Conservation (phyloP, 306 rosid species). For the Corylus heterophylla region DNA sequence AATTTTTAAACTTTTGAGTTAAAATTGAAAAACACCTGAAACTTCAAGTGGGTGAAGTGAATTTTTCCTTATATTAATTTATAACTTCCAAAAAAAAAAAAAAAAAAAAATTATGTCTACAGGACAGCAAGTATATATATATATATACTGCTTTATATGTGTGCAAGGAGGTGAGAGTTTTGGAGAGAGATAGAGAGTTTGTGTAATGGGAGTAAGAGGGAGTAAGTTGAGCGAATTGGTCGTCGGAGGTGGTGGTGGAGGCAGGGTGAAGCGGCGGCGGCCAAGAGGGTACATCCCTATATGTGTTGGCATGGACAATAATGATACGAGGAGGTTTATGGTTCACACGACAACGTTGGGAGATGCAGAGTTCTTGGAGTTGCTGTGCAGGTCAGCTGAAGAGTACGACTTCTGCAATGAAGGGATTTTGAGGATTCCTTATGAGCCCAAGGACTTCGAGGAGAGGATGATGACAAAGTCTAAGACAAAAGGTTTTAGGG, state of each 20-base stretch:
- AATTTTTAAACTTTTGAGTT: too few species aligned
- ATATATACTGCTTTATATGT: slow-evolving; percentile 7
- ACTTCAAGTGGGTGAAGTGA: too few species aligned
- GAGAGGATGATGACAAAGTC: slow-evolving; percentile 38
- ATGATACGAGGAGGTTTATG: slow-evolving; percentile 36
- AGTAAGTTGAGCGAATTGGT: slow-evolving; percentile 36
- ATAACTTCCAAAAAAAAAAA: too few species aligned
- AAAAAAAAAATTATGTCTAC: too few species aligned
- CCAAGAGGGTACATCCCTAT: slow-evolving; percentile 57
- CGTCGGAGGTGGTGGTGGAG: slow-evolving; percentile 16
- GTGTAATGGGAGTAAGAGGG: slow-evolving; percentile 38
- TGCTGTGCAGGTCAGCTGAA: slow-evolving; percentile 41
- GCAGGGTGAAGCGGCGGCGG: not conserved
- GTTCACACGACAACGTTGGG: slow-evolving; percentile 34
- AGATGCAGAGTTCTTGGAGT: slow-evolving; percentile 42
- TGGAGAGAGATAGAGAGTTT: not conserved
- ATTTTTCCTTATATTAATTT: too few species aligned
- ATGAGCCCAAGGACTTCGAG: slow-evolving; percentile 53
- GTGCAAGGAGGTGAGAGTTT: not conserved
- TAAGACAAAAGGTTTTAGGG: slow-evolving; percentile 34
- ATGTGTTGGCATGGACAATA: slow-evolving; percentile 47
- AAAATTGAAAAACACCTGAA: too few species aligned
- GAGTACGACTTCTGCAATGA: slow-evolving; percentile 48
- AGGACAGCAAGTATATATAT: too few species aligned
- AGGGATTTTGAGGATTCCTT: slow-evolving; percentile 53